Evolutionary conservation across 2,329 filamentous ascomycete genomes (phyloP), one percentile per base, ranked within the genome.

Genomic region (Colletotrichum sp.): DNA sequence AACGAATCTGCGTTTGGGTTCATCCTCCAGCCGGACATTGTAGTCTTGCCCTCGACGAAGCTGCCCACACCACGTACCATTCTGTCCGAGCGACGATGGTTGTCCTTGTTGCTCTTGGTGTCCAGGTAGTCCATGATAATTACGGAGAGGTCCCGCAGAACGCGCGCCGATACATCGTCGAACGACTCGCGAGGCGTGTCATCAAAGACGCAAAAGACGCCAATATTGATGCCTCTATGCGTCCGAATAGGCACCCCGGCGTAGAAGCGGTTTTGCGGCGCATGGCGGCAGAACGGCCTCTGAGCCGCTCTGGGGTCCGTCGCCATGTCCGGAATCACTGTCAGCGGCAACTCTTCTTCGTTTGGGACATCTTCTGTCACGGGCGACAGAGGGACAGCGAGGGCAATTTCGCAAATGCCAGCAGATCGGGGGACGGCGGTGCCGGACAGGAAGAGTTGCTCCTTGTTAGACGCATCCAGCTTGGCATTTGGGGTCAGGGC

Each of bases 201-300:
- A 3, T 78, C 80, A 77, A 85, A 83, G 2, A 87, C 82, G 36
- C 84, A 86, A 15, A 83, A 84, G 1, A 85, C 83, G 5, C 87
- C 87, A 6, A 88, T 88, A 55, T 88, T 85, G 71, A 88, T 84
- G 25, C 86, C 86, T 3, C 80, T 78, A 0, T 78, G 82, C 0
- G 85, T 84, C 0, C 84, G 82, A 8, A 88, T 86, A 2, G 87
- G 87, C 0, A 87, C 84, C 0, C 82, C 86, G 0, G 85, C 85
- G 57, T 87, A 88, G 75, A 88, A 88, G 2, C 81, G 79, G 11
- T 80, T 79, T 2, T 76, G 74, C 0, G 79, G 78, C 30, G 22
- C 62, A 44, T 39, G 13, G 0, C 11, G 34, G 4, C 62, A 39
- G 0, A 27, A 44, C 81, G 79, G 0, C 71, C 72, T 8, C 69